Conservation (phyloP, 441 rosid genomes). For the Syzygium syzygioides region DNA sequence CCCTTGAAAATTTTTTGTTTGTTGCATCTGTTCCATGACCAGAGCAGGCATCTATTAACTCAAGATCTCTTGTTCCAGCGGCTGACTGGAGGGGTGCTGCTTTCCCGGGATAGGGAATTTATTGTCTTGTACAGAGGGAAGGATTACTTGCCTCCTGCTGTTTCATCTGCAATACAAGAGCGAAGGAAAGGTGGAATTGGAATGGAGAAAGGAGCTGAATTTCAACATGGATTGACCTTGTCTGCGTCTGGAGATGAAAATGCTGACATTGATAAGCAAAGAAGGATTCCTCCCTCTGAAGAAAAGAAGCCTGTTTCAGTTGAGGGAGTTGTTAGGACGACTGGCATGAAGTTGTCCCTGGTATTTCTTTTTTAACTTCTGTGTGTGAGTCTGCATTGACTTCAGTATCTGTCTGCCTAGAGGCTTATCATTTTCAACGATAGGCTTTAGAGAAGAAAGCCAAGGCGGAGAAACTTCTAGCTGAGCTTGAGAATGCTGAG, state of each 20-base stretch:
- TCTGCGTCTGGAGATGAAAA: slow-evolving; percentile 18
- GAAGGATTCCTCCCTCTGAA: slow-evolving; percentile 18
- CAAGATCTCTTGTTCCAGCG: slow-evolving; percentile 43
- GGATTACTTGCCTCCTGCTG: slow-evolving; percentile 89
- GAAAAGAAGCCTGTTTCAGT: slow-evolving; percentile 29
- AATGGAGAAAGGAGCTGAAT: slow-evolving; percentile 27
- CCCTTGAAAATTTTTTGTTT: neutral
- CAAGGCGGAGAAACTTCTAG: slow-evolving; percentile 72
- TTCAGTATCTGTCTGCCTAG: neutral
- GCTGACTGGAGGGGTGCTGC: slow-evolving; percentile 87
- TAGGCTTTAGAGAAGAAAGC: slow-evolving; percentile 87
- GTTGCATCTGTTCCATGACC: neutral
- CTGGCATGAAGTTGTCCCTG: slow-evolving; percentile 62
- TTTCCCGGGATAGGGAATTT: slow-evolving; percentile 81
- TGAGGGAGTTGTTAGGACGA: slow-evolving; percentile 52
- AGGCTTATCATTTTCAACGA: slow-evolving; percentile 4
- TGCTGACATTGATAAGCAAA: slow-evolving; percentile 13
- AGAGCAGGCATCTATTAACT: neutral
- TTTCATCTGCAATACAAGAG: slow-evolving; percentile 82
- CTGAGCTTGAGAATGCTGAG: slow-evolving; percentile 47
- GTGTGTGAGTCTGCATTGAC: slow-evolving; percentile 1
- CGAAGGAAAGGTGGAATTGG: slow-evolving; percentile 45
- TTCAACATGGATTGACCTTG: slow-evolving; percentile 10
- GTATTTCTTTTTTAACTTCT: slow-evolving; percentile 30
- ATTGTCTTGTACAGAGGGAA: slow-evolving; percentile 92